Conservation (phyloP, 148 eudicot species). For the Bassia scoparia region DNA sequence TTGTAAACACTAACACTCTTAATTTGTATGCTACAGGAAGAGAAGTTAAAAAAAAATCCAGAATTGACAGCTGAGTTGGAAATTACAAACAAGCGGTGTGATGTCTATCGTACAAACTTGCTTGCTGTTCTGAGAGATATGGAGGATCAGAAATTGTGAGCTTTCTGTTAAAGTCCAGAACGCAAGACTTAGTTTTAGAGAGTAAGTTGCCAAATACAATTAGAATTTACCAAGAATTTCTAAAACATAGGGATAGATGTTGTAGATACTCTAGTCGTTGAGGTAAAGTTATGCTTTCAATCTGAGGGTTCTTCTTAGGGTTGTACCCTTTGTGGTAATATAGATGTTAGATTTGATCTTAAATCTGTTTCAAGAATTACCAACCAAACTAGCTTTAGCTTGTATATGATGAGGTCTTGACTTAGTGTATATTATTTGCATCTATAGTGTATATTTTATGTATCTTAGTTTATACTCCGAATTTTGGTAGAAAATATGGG, state of each 20-base stretch:
- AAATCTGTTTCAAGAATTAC: too few species aligned
- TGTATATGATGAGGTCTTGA: too few species aligned
- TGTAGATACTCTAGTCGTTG: too few species aligned
- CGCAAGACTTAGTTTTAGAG: conserved; percentile 37
- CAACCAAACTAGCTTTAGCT: too few species aligned
- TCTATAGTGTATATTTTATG: too few species aligned
- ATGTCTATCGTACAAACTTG: conserved; percentile 38
- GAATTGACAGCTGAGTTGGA: conserved; percentile 36
- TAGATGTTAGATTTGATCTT: too few species aligned
- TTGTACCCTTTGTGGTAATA: too few species aligned
- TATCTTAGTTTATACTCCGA: too few species aligned
- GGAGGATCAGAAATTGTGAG: conserved; percentile 45
- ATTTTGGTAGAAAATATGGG: too few species aligned
- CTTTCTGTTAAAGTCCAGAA: conserved; percentile 47
- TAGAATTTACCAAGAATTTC: not conserved
- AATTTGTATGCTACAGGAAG: conserved; percentile 27
- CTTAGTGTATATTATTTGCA: too few species aligned
- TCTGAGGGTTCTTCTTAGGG: too few species aligned
- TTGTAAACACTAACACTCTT: not conserved
- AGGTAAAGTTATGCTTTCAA: too few species aligned
- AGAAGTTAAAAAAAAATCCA: conserved; percentile 34
- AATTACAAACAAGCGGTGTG: conserved; percentile 34
- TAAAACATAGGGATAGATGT: not conserved
- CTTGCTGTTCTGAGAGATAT: conserved; percentile 38
- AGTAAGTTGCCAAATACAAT: conserved; percentile 28